Percentiles rank a stretch among this genome's conserved stretches.
Evolutionary conservation across 768 basidiomycete species (phyloP).

Genomic region (Tulasnella sp.): DNA sequence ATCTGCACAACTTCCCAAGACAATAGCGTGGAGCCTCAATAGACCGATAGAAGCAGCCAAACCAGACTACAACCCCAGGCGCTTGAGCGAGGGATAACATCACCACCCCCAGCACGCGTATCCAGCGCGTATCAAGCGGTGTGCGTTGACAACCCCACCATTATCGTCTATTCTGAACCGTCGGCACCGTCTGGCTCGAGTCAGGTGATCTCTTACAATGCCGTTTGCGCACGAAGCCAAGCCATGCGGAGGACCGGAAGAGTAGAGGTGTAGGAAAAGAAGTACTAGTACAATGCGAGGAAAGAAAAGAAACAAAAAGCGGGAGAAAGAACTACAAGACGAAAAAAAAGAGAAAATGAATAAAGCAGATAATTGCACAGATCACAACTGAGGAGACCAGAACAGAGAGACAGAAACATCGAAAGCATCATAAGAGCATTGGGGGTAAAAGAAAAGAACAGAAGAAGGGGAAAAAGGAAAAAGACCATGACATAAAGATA

Average conservation of each 20-base stretch:
- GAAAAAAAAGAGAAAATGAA: not conserved
- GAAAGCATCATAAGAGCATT: not conserved
- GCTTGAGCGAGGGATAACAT: not conserved
- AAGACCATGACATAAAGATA: not conserved
- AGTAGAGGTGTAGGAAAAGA: not conserved
- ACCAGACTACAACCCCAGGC: not conserved
- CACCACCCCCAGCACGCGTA: not conserved
- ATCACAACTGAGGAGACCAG: not conserved
- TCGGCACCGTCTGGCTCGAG: not conserved
- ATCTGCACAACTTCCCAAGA: not conserved
- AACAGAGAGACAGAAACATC: not conserved
- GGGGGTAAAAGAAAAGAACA: not conserved
- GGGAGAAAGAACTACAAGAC: slow-evolving; percentile 5
- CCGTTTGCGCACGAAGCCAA: not conserved
- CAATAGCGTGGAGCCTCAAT: not conserved
- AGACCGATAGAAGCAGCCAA: not conserved
- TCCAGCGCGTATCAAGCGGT: not conserved
- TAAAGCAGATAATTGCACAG: slow-evolving; percentile 10
- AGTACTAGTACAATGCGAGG: not conserved
- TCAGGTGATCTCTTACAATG: not conserved
- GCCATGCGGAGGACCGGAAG: not conserved
- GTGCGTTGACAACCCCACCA: not conserved
- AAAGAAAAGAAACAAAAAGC: not conserved
- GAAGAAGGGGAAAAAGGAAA: not conserved
- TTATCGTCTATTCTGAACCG: not conserved